phyloP scores from a whole-genome alignment of 305 asterid species.

The Ruellia speciosa region DNA sequence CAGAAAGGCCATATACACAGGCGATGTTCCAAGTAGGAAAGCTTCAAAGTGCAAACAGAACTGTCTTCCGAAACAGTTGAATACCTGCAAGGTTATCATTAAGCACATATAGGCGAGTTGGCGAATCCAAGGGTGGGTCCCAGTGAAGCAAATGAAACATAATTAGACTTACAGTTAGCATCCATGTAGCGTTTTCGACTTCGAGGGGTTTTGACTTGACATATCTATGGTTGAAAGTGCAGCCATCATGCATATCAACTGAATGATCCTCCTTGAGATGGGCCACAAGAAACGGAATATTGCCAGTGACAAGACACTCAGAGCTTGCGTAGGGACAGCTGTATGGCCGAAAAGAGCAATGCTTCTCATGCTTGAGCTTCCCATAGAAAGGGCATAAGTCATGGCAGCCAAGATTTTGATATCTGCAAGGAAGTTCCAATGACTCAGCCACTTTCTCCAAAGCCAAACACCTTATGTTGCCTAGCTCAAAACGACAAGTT shows the following conservation, averaged over 20 bases:
- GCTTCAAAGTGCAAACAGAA: conserved; percentile 88
- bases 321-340: conserved; percentile 4
- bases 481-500: conserved; percentile 3
- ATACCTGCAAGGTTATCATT: conserved; percentile 34
- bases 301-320: conserved; percentile 1
- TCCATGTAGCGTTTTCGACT: conserved; percentile 10
- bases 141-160: too few relatives aligned
- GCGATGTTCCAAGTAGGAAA: conserved; percentile 53
- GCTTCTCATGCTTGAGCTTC: conserved; percentile 5
- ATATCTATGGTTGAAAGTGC: conserved; percentile 10
- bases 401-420: conserved; percentile 1
- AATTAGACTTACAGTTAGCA: conserved; percentile 1
- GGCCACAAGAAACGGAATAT: conserved; percentile 1
- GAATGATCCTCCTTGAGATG: conserved; percentile 5
- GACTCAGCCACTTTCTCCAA: conserved; percentile 8
- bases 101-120: too few relatives aligned
- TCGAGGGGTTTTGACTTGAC: conserved; percentile 1
- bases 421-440: conserved; percentile 1
- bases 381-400: not conserved
- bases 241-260: conserved; percentile 1
- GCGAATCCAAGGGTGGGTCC: too few relatives aligned
- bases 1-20: conserved; percentile 77
- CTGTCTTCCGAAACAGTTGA: conserved; percentile 66
- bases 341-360: conserved; percentile 3
- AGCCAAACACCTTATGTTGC: conserved; percentile 6